Base-by-base conservation (phyloP, 495 filamentous ascomycete species). In the Annulohypoxylon bovei region DNA sequence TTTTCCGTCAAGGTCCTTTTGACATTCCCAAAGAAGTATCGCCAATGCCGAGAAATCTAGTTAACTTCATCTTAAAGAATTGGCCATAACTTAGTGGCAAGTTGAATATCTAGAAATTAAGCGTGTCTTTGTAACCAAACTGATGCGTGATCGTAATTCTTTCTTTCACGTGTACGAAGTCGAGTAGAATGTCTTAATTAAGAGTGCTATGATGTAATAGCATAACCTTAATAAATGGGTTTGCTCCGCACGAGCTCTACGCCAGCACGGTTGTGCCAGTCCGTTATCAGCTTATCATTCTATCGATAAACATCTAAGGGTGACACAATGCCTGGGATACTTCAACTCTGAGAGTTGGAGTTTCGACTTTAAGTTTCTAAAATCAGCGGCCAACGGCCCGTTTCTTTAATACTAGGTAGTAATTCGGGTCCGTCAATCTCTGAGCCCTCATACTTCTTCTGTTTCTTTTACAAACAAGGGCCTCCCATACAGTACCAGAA, bases 131-230 rank as follows among this genome's bases (percentile, higher is more conserved):
- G 14, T 27, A 30, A 30, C 32, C 11, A 53, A 16, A 11, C 18
- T 53, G n/a, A 30, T 16, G 39, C 4, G n/a, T 53, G 6, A 53
- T 53, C 12, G 12, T 9, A 16, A 6, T 28, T 53, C 23, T 53
- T 50, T 52, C 44, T 62, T 50, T 62, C 46, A 62, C 33, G 28
- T 62, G 33, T 4, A 2, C 7, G 50, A 18, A 42, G 18, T 46
- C 28, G 20, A 16, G 37, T n/a, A 16, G 7, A 53, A 28, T 8
- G 6, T 27, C n/a, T 23, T 56, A 54, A 62, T 40, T 27, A 37
- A 27, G 0, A 16, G 44, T 40, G 35, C 47, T 20, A 64, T 64
- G 61, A 64, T 37, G 61, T 65, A 65, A 56, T 33, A 40, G 49
- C 20, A 20, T 23, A 56, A 65, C 50, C 28, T 25, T 56, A 35